Percentiles rank a stretch among this genome's conserved stretches.
phyloP scores from a whole-genome alignment of 2,329 filamentous ascomycete species.

The Arthroderma sp. region DNA sequence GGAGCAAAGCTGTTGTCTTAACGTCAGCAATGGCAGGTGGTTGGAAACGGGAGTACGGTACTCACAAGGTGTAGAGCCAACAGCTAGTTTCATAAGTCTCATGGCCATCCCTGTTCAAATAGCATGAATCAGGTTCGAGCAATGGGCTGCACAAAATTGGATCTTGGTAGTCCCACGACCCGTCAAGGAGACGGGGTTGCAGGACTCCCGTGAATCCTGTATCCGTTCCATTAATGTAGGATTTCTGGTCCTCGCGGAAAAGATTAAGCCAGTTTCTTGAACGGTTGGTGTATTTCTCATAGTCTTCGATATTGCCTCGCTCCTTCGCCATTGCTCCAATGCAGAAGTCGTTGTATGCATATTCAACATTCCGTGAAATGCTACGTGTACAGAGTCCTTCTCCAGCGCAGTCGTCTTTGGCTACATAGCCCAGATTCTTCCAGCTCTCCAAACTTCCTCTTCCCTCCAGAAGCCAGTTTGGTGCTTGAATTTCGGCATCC shows the following conservation, averaged over 20 bases:
- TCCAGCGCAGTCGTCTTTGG: constrained; percentile 52
- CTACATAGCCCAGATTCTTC: constrained; percentile 58
- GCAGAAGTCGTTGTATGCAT: constrained; percentile 64
- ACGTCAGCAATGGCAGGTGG: too few species aligned
- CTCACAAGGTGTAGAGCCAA: constrained; percentile 35
- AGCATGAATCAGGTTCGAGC: constrained; percentile 37
- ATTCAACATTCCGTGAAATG: constrained; percentile 62
- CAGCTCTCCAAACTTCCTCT: constrained; percentile 58
- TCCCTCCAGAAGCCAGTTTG: constrained; percentile 57
- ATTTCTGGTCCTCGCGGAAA: constrained; percentile 48
- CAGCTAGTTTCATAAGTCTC: constrained; percentile 61
- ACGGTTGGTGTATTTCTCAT: constrained; percentile 43
- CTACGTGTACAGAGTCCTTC: constrained; percentile 58
- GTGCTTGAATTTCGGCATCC: constrained; percentile 58
- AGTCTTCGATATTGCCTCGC: constrained; percentile 42
- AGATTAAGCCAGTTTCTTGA: constrained; percentile 57
- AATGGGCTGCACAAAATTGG: constrained; percentile 51
- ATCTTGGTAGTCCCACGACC: constrained; percentile 57
- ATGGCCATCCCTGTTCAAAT: constrained; percentile 39
- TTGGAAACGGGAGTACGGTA: too few species aligned
- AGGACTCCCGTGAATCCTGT: constrained; percentile 61
- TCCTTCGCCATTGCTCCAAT: constrained; percentile 49
- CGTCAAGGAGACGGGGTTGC: constrained; percentile 54
- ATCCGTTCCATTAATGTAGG: constrained; percentile 41
- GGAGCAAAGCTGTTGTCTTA: constrained; percentile 36